phyloP scores from a whole-genome alignment of 306 rosid species.

The Lathyrus sativus region DNA sequence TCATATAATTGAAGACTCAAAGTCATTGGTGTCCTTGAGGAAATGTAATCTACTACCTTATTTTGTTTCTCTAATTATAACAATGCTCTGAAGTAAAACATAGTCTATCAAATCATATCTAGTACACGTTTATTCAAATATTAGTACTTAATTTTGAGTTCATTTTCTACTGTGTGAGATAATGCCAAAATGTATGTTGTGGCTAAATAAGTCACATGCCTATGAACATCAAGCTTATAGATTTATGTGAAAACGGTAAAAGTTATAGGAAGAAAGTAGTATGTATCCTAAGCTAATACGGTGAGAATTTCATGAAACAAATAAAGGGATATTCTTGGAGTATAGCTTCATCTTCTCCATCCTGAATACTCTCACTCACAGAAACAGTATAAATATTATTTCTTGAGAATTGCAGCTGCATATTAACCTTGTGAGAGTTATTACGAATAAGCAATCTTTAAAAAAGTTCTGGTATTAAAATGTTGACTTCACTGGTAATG shows the following conservation, averaged over 20 bases:
- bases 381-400: slow-evolving; percentile 12
- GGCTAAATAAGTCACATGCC: neutral
- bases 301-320: slow-evolving; percentile 13
- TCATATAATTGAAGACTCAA: slow-evolving; percentile 12
- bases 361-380: neutral
- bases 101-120: neutral
- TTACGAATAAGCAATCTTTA: slow-evolving; percentile 13
- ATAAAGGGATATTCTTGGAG: slow-evolving; percentile 1
- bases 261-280: neutral
- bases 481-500: slow-evolving; percentile 13
- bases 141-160: neutral
- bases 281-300: neutral
- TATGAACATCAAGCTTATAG: slow-evolving; percentile 31
- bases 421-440: slow-evolving; percentile 23
- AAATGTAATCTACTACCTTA: slow-evolving; percentile 16
- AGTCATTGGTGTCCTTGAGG: slow-evolving; percentile 12
- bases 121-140: slow-evolving; percentile 12
- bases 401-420: slow-evolving; percentile 29
- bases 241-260: slow-evolving; percentile 14
- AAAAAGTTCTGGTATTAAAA: slow-evolving; percentile 3
- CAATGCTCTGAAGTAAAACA: slow-evolving; percentile 20
- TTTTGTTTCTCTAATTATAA: slow-evolving; percentile 19
- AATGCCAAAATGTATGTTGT: neutral
- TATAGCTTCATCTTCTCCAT: slow-evolving; percentile 12
- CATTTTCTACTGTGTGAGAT: neutral